phyloP scores from a whole-genome alignment of 2,329 filamentous ascomycete genomes.

The Pochonia chlamydosporia region DNA sequence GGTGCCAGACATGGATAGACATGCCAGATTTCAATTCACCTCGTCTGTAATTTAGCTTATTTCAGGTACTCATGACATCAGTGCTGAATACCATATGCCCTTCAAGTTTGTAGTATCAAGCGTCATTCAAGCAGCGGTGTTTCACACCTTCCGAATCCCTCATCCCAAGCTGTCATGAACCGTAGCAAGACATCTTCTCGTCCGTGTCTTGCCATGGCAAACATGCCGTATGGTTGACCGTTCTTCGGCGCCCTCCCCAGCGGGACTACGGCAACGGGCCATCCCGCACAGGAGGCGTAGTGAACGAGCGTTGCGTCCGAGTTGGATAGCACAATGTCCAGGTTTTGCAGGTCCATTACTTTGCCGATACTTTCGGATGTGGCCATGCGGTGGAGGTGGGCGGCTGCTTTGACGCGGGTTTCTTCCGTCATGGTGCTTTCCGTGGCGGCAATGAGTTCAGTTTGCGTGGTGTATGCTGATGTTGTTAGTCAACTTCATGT shows the following conservation, averaged over 20 bases:
- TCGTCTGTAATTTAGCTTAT: no score
- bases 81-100: no score
- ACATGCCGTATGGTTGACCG: slow-evolving; percentile 5
- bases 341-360: background rate
- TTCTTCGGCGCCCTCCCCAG: background rate
- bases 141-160: background rate
- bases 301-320: slow-evolving; percentile 1
- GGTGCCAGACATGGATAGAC: no score
- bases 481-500: no score
- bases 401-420: background rate
- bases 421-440: background rate
- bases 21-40: no score
- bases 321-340: slow-evolving; percentile 1
- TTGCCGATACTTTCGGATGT: background rate
- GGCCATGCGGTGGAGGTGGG: background rate
- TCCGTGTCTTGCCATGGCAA: slow-evolving; percentile 1
- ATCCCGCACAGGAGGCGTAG: slow-evolving; percentile 1
- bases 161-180: slow-evolving; percentile 2
- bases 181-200: slow-evolving; percentile 1
- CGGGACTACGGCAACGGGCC: background rate
- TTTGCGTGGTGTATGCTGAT: background rate
- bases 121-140: background rate
- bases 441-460: background rate
- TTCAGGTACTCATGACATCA: no score
- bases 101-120: no score